A percentile compares a stretch with the other conserved stretches of the same genome.
phyloP scores from a whole-genome alignment of 148 eudicot species.

The Rhododendron ovatum region DNA sequence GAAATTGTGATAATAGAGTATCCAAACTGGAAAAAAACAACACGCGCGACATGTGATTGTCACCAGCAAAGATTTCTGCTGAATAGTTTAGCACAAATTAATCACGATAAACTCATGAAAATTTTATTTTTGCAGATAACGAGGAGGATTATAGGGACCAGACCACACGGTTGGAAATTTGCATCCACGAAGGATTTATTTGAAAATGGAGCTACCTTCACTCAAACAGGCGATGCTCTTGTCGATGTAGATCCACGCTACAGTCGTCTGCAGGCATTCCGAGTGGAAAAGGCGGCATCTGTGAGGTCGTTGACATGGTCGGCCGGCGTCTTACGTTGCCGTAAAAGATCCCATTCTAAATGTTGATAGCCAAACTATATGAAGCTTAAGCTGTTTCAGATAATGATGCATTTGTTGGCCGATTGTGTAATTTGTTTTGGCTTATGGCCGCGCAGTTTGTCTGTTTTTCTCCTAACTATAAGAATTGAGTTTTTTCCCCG shows the following conservation, averaged over 20 bases:
- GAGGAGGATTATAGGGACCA: conserved; percentile 26
- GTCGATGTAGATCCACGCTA: conserved; percentile 51
- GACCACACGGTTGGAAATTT: conserved; percentile 27
- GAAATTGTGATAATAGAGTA: background rate
- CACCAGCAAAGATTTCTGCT: background rate
- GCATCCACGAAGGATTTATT: conserved; percentile 53
- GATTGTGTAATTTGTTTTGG: background rate
- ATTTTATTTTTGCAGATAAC: conserved; percentile 34
- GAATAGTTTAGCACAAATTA: too few relatives aligned
- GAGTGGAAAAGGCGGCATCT: conserved; percentile 42
- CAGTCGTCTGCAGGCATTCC: conserved; percentile 39
- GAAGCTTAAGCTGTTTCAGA: background rate
- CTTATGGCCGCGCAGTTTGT: too few relatives aligned
- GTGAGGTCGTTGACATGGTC: conserved; percentile 57
- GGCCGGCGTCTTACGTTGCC: conserved; percentile 69
- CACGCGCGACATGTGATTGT: too few relatives aligned
- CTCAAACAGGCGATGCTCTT: conserved; percentile 13
- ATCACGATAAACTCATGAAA: background rate
- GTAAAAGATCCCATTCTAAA: conserved; percentile 17
- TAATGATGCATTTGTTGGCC: background rate
- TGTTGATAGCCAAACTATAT: conserved; percentile 28
- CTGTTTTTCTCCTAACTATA: too few relatives aligned
- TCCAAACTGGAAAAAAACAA: too few relatives aligned
- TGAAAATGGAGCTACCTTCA: conserved; percentile 75
- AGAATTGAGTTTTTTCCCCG: too few relatives aligned